Percentiles rank a stretch among this genome's conserved stretches.
Evolutionary conservation across 2,329 filamentous ascomycete genomes (phyloP).

Genomic region (Trichoderma koningiopsis): DNA sequence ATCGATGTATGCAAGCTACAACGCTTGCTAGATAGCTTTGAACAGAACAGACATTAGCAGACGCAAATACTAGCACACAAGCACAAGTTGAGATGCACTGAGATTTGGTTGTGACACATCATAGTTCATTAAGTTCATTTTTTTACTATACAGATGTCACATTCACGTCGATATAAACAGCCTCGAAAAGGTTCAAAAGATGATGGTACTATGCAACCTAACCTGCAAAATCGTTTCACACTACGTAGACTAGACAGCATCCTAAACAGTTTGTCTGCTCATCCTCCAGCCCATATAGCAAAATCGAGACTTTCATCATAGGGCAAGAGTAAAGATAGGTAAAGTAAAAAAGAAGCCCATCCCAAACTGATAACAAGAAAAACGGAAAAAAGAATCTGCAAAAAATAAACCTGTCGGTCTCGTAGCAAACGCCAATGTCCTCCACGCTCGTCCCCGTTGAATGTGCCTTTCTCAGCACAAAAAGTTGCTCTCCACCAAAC

Average conservation of each 20-base stretch:
- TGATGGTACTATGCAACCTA: background rate
- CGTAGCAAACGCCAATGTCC: constrained; percentile 19
- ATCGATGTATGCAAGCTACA: constrained; percentile 4
- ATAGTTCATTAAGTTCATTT: background rate
- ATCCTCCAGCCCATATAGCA: background rate
- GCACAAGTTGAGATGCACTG: constrained; percentile 9
- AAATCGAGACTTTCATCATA: constrained; percentile 3
- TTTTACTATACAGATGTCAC: background rate
- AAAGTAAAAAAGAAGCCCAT: background rate
- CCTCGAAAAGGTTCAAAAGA: constrained; percentile 20
- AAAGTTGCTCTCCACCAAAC: background rate
- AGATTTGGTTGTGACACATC: too few species aligned
- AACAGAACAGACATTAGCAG: constrained; percentile 10
- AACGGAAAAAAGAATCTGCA: background rate
- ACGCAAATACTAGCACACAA: constrained; percentile 13
- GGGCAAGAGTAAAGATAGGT: constrained; percentile 2
- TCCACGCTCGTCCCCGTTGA: constrained; percentile 7
- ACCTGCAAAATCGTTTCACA: background rate
- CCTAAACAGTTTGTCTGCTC: background rate
- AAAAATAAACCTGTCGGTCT: constrained; percentile 18
- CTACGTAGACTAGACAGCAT: background rate
- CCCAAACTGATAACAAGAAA: constrained; percentile 18
- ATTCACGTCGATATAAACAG: constrained; percentile 12
- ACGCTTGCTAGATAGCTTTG: constrained; percentile 6
- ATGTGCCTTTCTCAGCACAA: constrained; percentile 2